These are phyloP conservation scores for Monilinia laxa DNA, from an alignment of 2,329 filamentous ascomycete species.

Conservation along the genomic window DNA sequence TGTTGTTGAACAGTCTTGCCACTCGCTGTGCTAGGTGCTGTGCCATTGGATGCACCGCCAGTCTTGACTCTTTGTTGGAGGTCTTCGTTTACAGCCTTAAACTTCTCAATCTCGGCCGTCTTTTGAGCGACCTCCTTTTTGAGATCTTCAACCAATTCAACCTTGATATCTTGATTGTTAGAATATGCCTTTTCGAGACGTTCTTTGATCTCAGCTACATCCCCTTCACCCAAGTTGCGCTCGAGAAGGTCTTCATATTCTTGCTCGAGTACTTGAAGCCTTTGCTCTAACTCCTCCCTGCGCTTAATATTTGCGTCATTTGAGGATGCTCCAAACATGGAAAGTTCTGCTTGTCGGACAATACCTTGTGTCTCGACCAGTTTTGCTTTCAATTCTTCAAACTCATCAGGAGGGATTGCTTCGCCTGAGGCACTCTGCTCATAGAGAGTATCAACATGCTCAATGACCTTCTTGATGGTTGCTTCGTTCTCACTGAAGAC, in stretches of 20 bases:
- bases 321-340: conserved; percentile 68
- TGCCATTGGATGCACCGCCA: conserved; percentile 59
- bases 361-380: conserved; percentile 89
- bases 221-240: conserved; percentile 72
- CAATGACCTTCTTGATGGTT: conserved; percentile 78
- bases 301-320: conserved; percentile 65
- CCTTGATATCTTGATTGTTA: conserved; percentile 70
- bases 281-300: conserved; percentile 73
- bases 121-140: conserved; percentile 74
- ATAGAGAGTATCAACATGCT: conserved; percentile 75
- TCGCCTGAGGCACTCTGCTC: conserved; percentile 77
- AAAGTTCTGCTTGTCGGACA: conserved; percentile 87
- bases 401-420: conserved; percentile 75
- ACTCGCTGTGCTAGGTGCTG: conserved; percentile 58
- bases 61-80: conserved; percentile 72
- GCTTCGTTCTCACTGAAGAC: conserved; percentile 93
- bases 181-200: conserved; percentile 75
- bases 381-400: conserved; percentile 72
- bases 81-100: conserved; percentile 78
- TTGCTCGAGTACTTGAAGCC: conserved; percentile 70
- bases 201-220: conserved; percentile 81
- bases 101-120: conserved; percentile 75
- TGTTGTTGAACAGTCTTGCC: conserved; percentile 96
- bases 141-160: conserved; percentile 72
- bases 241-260: conserved; percentile 84